Evolutionary conservation across 768 basidiomycete genomes (phyloP), one percentile per base, ranked within the genome.

Genomic region (Auricularia auricula-judae): DNA sequence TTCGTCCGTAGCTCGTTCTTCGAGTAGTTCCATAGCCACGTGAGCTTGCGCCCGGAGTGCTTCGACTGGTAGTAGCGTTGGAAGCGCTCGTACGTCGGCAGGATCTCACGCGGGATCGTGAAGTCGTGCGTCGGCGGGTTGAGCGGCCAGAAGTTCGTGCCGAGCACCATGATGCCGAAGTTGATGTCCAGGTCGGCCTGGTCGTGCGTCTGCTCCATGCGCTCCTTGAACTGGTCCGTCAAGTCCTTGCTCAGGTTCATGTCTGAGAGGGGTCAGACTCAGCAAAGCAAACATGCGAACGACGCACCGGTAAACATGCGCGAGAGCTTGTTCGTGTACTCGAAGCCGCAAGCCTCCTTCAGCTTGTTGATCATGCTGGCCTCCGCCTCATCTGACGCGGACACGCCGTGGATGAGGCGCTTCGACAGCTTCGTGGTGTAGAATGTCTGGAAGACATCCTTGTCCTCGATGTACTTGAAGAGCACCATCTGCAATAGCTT

Each of bases 381-480:
- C 73, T 99, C 96, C 61, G 88, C 89, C 75, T 99, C 96, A 70
- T 98, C 95, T 2, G 95, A 98, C 5, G 92, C 91, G 11, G 93
- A 98, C 2, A 90, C 86, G 12, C 86, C 85, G 68, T 91, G 87
- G 69, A 99, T 93, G 33, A 99, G 85, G 66, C 96, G 93, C 73
- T 91, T 91, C 42, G 91, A 91, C 29, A 98, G 77, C 74, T 92
- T 95, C 67, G 92, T 96, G 16, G 89, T 90, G 78, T 99, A 98
- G 81, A 96, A 98, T 18, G 90, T 90, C 72, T 96, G 94, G 86
- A 98, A 99, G 12, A 98, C 92, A 68, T 99, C 96, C 79, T 97
- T 97, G 80, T 98, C 95, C 73, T 95, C 93, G 70, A 98, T 89
- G 76, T 97, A 98, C 74, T 94, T 94, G 89, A 99, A 97, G 61